Percentiles rank a stretch among this genome's conserved stretches.
Evolutionary conservation across 1,139 yeast genomes (phyloP).

Genomic region (Debaryomyces udenii): DNA sequence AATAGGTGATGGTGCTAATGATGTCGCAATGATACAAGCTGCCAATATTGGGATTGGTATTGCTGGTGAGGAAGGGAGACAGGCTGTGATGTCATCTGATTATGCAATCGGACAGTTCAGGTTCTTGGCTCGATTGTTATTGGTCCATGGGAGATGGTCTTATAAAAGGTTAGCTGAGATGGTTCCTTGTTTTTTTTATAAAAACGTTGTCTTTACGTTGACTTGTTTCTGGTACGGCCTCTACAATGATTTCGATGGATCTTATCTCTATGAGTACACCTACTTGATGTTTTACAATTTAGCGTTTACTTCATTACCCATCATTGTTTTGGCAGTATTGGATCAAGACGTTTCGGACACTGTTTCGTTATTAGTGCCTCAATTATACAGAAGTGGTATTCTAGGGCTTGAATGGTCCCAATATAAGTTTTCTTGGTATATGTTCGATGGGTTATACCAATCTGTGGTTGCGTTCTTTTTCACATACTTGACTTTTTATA

Average conservation of each 20-base stretch:
- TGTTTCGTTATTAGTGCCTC: slow-evolving; percentile 60
- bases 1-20: slow-evolving; percentile 70
- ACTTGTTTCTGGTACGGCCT: slow-evolving; percentile 67
- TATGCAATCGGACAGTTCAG: slow-evolving; percentile 69
- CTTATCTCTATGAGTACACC: slow-evolving; percentile 63
- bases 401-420: slow-evolving; percentile 57
- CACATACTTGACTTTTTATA: slow-evolving; percentile 53
- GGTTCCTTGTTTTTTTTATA: slow-evolving; percentile 68
- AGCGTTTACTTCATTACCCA: slow-evolving; percentile 67
- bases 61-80: slow-evolving; percentile 71
- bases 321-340: slow-evolving; percentile 58
- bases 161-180: slow-evolving; percentile 63
- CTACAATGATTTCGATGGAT: slow-evolving; percentile 60
- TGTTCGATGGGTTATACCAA: slow-evolving; percentile 63
- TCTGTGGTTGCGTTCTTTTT: slow-evolving; percentile 58
- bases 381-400: slow-evolving; percentile 58
- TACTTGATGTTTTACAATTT: slow-evolving; percentile 65
- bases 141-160: slow-evolving; percentile 70
- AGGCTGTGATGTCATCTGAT: slow-evolving; percentile 69
- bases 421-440: slow-evolving; percentile 54
- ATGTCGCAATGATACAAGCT: slow-evolving; percentile 70
- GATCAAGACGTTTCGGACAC: slow-evolving; percentile 67
- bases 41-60: slow-evolving; percentile 69
- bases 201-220: slow-evolving; percentile 61
- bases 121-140: slow-evolving; percentile 52